Conservation (phyloP, 768 basidiomycete species). For the Erythrobasidium yunnanense region DNA sequence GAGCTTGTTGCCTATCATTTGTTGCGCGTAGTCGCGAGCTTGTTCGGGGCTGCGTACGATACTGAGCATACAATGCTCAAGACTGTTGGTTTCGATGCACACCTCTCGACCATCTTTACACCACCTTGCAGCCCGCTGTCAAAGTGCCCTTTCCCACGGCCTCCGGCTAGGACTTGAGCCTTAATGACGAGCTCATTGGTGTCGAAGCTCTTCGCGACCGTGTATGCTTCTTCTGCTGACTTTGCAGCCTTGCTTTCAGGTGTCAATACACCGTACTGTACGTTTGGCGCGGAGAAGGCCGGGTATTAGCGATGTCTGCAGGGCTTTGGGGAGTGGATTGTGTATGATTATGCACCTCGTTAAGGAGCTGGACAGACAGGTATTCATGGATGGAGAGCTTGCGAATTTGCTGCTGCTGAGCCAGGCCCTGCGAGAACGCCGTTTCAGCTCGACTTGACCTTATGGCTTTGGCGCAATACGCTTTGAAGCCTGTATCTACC, state of each 20-base stretch:
- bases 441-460: too few relatives aligned
- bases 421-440: not conserved
- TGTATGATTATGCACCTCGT: constrained; percentile 60
- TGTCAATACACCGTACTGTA: constrained; percentile 85
- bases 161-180: constrained; percentile 96
- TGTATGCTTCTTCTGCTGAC: constrained; percentile 74
- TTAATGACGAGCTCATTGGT: constrained; percentile 80
- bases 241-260: constrained; percentile 82
- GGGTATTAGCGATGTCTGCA: not conserved
- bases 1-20: constrained; percentile 89
- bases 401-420: constrained; percentile 32
- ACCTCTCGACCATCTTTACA: constrained; percentile 88
- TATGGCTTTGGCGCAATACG: too few relatives aligned
- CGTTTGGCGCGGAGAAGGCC: not conserved
- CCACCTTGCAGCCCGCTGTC: constrained; percentile 87
- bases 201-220: constrained; percentile 61
- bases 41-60: constrained; percentile 60
- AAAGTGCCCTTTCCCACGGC: constrained; percentile 94
- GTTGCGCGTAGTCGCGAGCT: constrained; percentile 69
- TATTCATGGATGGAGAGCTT: constrained; percentile 74
- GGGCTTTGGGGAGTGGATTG: not conserved
- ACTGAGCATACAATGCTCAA: not conserved
- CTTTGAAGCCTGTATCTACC: not conserved
- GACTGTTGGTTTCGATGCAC: constrained; percentile 2
- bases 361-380: constrained; percentile 87